Base-by-base conservation (phyloP, 257 asterid species). In the Petunia secreta region DNA sequence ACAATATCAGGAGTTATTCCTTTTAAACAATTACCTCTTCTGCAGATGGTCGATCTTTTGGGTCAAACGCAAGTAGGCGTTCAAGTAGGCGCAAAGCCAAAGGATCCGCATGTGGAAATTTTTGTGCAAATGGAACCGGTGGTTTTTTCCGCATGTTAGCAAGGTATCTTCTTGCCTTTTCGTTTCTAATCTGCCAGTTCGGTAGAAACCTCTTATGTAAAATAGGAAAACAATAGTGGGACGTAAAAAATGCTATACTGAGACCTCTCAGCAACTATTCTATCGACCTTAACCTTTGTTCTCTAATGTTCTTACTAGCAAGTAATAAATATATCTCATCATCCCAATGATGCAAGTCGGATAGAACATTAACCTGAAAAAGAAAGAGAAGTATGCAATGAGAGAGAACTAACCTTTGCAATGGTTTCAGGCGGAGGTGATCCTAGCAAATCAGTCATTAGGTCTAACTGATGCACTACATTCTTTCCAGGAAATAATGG, bases 401-500 rank as follows among this genome's bases (percentile, higher is more conserved):
- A 82, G 74, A 82, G 74, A 68, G 60, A 82, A 82, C 91, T 86
- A 75, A 94, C 98, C 94, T 90, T 94, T 34, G 97, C 94, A 83
- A 89, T 85, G 63, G 97, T 73, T 89, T 92, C 97, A 16, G 97
- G 87, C 74, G 97, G 97, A 75, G 98, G 98, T 60, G 98, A 90
- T 79, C 98, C 98, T 7, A 94, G 95, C 84, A 94, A 87, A 90
- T 92, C 98, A 5, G 98, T 94, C 95, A 94, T 94, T 62, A 94
- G 89, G 84, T 94, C 97, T 81, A 94, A 90, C 80, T 92, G 98
- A 83, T 92, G 98, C 65, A 90, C 98, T 69, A 94, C 98, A 78
- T 94, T 94, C 87, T 90, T 94, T n/a, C 98, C 97, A 71, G 98
- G 98, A 79, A 94, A 94, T 84, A 94, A 82, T 11, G 98, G 98